Evolutionary conservation across 176 grass and related monocot genomes (phyloP), one percentile per base, ranked within the genome.

Genomic region (Aegilops bicornis): DNA sequence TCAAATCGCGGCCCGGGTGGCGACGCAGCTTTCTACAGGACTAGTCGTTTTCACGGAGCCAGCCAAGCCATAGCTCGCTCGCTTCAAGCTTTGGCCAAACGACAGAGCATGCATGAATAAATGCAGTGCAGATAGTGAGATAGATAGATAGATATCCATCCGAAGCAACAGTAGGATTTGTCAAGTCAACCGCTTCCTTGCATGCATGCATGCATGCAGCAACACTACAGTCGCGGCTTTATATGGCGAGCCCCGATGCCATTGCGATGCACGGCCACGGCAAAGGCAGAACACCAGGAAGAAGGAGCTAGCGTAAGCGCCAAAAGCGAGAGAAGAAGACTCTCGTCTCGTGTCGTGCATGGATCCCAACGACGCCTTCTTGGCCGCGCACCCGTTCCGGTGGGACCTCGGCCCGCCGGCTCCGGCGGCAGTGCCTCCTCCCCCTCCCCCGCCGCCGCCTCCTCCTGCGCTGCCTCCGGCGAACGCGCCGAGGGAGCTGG

Each of bases 361-460:
- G 90, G 90, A 91, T 88, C 82, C 86, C 63, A 85, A 64, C 86
- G 90, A 91, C 78, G 86, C 86, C 39, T 91, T 88, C 90, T 78
- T 86, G 78, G 90, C 90, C 25, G 90, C 86, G 86, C 90, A 91
- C 86, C 90, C 90, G 62, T 91, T 91, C 86, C 39, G 90, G 82
- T 91, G 90, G 90, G 90, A 91, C 78, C 90, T 91, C n/a, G 82
- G 90, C 0, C 86, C 90, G 20, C 86, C 90, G 78, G 82, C 77
- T 33, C 82, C 85, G 29, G 31, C 67, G 0, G 64, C 82, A 2
- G 81, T 82, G n/a, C 76, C 68, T 0, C 14, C 81, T 9, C 81
- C 68, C 0, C 74, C 80, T 0, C 74, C 79, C 0, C 74, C 39
- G 0, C 45, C 67, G 0, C 79, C 45, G 0, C 45, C 27, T 0